Base-by-base conservation (phyloP, 257 asterid species). In the Plantago ovata region DNA sequence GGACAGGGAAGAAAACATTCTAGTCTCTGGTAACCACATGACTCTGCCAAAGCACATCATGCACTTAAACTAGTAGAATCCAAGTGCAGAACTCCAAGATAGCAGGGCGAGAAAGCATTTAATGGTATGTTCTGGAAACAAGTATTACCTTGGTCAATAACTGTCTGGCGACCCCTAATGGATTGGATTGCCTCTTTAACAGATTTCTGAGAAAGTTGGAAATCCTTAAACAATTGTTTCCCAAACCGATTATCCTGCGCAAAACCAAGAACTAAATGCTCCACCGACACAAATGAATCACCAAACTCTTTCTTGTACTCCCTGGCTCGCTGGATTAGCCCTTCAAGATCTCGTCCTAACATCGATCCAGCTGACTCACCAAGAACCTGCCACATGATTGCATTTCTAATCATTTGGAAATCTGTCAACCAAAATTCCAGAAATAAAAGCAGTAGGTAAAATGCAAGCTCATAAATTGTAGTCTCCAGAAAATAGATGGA, bases 211-310 rank as follows among this genome's bases (percentile, higher is more conserved):
- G 93, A 64, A 58, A 90, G 65, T 58, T 84, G 87, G 64, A 86
- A 86, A 64, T 90, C 95, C 77, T 69, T 81, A 41, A 75, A 79
- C 60, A 90, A 49, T 53, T 84, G 95, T 76, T 82, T 86, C 48
- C 97, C 97, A 6, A 90, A 90, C 53, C 97, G 75, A 60, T 74
- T 85, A 73, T 90, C 97, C 67, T 81, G 75, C 12, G 67, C 39
- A 68, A 81, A 90, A 49, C 85, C 95, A 47, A 93, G 94, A 75
- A 93, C 89, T 62, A 93, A 74, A 89, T 93, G 99, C 76, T 93
- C 99, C 53, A 86, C 96, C 3, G 99, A 86, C 44, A 93, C 79
- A 75, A 69, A 89, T 23, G 97, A 86, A 81, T 93, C 99, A 38
- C 87, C 84, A 38, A 75, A 86, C 53, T 89, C 96, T 77, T 84